Evolutionary conservation across 371 early-diverging fungal species (phyloP).

Genomic region (Conidiobolus incongruus): DNA sequence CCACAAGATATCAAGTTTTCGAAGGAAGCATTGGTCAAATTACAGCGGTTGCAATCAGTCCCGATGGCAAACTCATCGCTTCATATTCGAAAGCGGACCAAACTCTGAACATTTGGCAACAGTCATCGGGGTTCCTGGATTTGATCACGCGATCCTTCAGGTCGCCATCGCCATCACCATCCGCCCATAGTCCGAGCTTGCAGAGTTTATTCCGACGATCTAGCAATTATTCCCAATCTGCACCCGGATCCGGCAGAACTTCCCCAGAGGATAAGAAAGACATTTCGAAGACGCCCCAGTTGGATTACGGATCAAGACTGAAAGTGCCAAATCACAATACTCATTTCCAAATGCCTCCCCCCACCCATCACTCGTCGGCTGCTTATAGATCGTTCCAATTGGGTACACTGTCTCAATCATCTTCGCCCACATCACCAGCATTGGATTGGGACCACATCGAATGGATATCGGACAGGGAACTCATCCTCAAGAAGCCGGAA

Average conservation of each 20-base stretch:
- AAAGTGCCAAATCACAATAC: no score
- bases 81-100: constrained; percentile 47
- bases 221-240: background rate
- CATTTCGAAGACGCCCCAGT: no score
- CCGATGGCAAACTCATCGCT: constrained; percentile 54
- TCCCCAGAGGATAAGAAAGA: background rate
- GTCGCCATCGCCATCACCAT: background rate
- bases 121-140: constrained; percentile 41
- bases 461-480: no score
- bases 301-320: no score
- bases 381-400: no score
- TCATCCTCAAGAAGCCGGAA: no score
- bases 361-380: no score
- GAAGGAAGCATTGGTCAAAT: constrained; percentile 47
- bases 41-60: constrained; percentile 47
- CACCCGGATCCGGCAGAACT: constrained; percentile 1
- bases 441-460: no score
- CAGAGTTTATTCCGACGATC: background rate
- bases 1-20: constrained; percentile 47
- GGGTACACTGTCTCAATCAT: no score
- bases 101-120: constrained; percentile 53
- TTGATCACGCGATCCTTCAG: constrained; percentile 30
- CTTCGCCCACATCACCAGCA: no score
- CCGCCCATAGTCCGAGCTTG: background rate
- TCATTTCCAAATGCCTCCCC: no score